phyloP scores from a whole-genome alignment of 441 rosid species.

The Capsella rubella region DNA sequence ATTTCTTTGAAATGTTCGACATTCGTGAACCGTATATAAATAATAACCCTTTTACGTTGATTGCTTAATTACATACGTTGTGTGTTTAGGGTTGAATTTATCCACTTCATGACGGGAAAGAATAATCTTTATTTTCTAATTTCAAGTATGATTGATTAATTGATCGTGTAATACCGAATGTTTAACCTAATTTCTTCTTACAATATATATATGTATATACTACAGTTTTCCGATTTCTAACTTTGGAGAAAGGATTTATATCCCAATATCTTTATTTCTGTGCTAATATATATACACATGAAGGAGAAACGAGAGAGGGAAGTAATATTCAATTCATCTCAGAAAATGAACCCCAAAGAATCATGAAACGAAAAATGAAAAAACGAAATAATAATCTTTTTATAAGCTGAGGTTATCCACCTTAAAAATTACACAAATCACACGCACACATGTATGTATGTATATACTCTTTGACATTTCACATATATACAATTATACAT shows the following conservation, averaged over 20 bases:
- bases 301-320: not conserved
- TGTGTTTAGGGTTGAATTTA: not conserved
- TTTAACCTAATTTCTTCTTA: too few relatives aligned
- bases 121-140: not conserved
- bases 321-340: not conserved
- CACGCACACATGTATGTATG: slow-evolving; percentile 7
- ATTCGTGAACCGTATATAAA: not conserved
- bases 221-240: not conserved
- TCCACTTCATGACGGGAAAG: not conserved
- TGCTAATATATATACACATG: too few relatives aligned
- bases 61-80: not conserved
- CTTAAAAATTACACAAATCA: slow-evolving; percentile 32
- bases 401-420: slow-evolving; percentile 39
- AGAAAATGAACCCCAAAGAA: slow-evolving; percentile 14
- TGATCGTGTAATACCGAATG: not conserved
- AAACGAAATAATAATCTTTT: not conserved
- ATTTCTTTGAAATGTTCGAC: not conserved
- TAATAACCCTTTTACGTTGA: too few relatives aligned
- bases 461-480: not conserved
- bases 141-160: not conserved
- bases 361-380: not conserved
- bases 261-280: slow-evolving; percentile 1
- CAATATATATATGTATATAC: too few relatives aligned
- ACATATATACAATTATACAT: not conserved
- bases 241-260: not conserved